A percentile compares a stretch with the other conserved stretches of the same genome.
These are phyloP conservation scores for Ascochyta fabae DNA, from an alignment of 2,329 filamentous ascomycete genomes.

Conservation along the genomic window DNA sequence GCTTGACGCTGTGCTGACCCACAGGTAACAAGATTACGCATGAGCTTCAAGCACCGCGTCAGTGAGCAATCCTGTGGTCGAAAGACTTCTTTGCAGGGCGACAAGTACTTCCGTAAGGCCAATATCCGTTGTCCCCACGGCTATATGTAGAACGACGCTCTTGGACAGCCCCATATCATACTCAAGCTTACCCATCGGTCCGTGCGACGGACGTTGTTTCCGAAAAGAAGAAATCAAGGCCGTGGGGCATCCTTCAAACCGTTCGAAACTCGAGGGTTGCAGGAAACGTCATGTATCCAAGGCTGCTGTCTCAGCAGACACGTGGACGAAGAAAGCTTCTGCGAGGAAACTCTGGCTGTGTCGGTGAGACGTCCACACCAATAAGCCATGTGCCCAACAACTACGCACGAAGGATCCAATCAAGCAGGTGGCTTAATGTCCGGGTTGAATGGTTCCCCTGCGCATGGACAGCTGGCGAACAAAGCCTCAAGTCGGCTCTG, in stretches of 20 bases:
- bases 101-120: slow-evolving; percentile 2
- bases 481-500: slow-evolving; percentile 25
- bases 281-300: slow-evolving; percentile 10
- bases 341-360: slow-evolving; percentile 11
- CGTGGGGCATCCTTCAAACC: slow-evolving; percentile 12
- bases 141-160: slow-evolving; percentile 13
- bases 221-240: slow-evolving; percentile 16
- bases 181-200: slow-evolving; percentile 7
- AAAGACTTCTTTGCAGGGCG: slow-evolving; percentile 7
- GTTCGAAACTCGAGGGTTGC: slow-evolving; percentile 20
- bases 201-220: slow-evolving; percentile 17
- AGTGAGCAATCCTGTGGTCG: neutral
- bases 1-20: neutral
- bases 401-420: slow-evolving; percentile 10
- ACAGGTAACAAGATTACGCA: neutral
- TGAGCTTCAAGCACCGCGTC: neutral
- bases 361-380: neutral
- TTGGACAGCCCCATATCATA: slow-evolving; percentile 5
- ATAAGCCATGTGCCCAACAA: slow-evolving; percentile 14
- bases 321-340: neutral
- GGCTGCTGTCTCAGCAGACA: slow-evolving; percentile 11
- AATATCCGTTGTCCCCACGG: slow-evolving; percentile 14
- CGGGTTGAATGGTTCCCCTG: slow-evolving; percentile 27
- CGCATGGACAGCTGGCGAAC: slow-evolving; percentile 33
- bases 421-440: slow-evolving; percentile 18